A percentile compares a stretch with the other conserved stretches of the same genome.
Conservation (phyloP, 148 eudicot genomes). For the Euryodendron excelsum region DNA sequence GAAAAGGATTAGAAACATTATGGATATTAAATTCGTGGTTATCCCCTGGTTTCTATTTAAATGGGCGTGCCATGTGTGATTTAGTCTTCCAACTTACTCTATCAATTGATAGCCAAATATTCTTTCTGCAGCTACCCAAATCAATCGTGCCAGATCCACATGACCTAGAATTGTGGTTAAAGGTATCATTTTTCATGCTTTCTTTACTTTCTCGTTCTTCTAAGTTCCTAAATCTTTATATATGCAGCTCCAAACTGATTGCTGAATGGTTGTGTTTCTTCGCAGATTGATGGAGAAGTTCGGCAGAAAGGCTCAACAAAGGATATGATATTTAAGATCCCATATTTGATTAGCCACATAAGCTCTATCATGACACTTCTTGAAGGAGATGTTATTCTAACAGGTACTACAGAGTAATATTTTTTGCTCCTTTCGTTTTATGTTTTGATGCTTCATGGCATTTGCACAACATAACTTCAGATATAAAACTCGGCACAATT, state of each 20-base stretch:
- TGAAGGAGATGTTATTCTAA: conserved; percentile 94
- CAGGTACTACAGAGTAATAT: conserved; percentile 54
- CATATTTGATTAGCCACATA: conserved; percentile 90
- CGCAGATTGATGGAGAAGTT: conserved; percentile 82
- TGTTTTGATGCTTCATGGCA: neutral
- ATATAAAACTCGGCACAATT: neutral
- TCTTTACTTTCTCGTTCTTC: neutral
- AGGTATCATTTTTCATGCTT: conserved; percentile 40
- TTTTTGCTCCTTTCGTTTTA: too few species aligned
- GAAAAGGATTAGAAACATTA: too few species aligned
- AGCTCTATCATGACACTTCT: conserved; percentile 91
- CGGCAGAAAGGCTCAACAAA: conserved; percentile 87
- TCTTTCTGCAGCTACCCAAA: conserved; percentile 51
- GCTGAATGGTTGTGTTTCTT: conserved; percentile 9
- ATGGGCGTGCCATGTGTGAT: too few species aligned
- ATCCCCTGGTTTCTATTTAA: too few species aligned
- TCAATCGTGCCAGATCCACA: conserved; percentile 83
- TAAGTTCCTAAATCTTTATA: neutral
- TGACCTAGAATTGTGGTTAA: conserved; percentile 88
- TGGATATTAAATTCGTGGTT: too few species aligned
- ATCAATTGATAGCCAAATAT: neutral
- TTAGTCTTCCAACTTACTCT: neutral
- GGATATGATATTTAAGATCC: conserved; percentile 93
- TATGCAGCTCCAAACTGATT: conserved; percentile 9
- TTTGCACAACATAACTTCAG: neutral